Base-by-base conservation (phyloP, 352 stramenopile genomes). In the Pythium periplocum region DNA sequence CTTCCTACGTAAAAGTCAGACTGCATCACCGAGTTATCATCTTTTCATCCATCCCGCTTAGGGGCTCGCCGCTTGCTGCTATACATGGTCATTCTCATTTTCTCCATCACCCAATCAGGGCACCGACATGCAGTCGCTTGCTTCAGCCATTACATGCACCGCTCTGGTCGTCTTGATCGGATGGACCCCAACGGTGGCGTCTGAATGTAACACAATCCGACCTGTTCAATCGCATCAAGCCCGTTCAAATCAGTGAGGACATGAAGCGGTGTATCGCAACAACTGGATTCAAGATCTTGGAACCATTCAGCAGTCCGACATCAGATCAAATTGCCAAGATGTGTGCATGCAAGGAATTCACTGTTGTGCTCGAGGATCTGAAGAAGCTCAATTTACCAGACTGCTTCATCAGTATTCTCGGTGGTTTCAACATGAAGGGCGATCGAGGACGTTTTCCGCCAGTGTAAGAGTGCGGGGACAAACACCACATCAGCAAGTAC, bases 371-470 rank as follows among this genome's bases (percentile, higher is more conserved):
- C 48, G 49, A 42, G n/a, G 47, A 55, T 42, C 60, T 78, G 17
- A 51, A 74, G 54, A 62, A 66, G 47, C 54, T 71, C 45, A 52
- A 66, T 47, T 64, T 75, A 33, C 67, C 69, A 0, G 64, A 78
- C 64, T 78, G 69, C 55, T 62, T 42, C 11, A 69, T 78, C 64
- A 62, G 59, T 32, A 67, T 78, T 35, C 57, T 78, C 0, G 69
- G 69, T n/a, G 69, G 69, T 8, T 34, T 78, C 50, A 78, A 75
- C 55, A 58, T 78, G 54, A 75, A 75, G 57, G 40, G 56, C 70
- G 12, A 61, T 61, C 45, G 47, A 44, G 36, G 53, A 59, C 11
- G 53, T 49, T 2, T 62, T 62, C 39, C 49, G 59, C 39, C 53
- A 66, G 50, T 61, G 54, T 37, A 55, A 26, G 17, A 26, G 17